These are phyloP conservation scores for Pneumocystis carinii DNA, from an alignment of 1,139 yeast genomes.

Conservation along the genomic window DNA sequence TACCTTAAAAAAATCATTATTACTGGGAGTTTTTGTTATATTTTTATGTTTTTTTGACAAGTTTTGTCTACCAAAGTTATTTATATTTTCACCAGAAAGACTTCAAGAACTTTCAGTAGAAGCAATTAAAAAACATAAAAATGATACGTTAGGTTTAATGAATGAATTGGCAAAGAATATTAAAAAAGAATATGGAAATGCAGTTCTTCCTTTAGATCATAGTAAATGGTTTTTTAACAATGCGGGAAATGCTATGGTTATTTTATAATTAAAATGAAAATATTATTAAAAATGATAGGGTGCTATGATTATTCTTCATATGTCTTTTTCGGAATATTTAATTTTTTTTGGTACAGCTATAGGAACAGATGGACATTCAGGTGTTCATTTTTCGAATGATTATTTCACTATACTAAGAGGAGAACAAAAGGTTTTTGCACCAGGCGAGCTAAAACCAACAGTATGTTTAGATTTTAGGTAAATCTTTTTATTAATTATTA, in stretches of 20 bases:
- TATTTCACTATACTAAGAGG: slow-evolving; percentile 83
- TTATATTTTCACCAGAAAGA: slow-evolving; percentile 39
- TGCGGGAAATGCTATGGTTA: slow-evolving; percentile 90
- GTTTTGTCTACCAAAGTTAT: slow-evolving; percentile 40
- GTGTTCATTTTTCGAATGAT: slow-evolving; percentile 91
- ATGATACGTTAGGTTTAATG: slow-evolving; percentile 47
- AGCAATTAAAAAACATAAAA: slow-evolving; percentile 37
- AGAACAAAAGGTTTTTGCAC: slow-evolving; percentile 58
- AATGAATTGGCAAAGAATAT: slow-evolving; percentile 45
- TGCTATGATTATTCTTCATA: slow-evolving; percentile 84
- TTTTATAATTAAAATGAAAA: not conserved
- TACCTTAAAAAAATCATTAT: not conserved
- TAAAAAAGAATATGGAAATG: slow-evolving; percentile 48
- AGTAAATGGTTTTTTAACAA: slow-evolving; percentile 92
- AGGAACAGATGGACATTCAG: slow-evolving; percentile 93
- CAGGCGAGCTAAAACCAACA: slow-evolving; percentile 27
- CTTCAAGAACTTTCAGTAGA: slow-evolving; percentile 30
- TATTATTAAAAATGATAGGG: slow-evolving; percentile 29
- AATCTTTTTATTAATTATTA: slow-evolving; percentile 5
- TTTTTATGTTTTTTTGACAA: not conserved
- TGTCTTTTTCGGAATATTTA: slow-evolving; percentile 84
- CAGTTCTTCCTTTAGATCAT: slow-evolving; percentile 51
- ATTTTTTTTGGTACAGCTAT: slow-evolving; percentile 77
- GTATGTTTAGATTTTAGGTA: slow-evolving; percentile 3
- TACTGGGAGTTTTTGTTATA: not conserved